Percentiles rank a stretch among this genome's conserved stretches.
Evolutionary conservation across 805 yeast genomes (phyloP).

Genomic region (Lachancea quebecensis): DNA sequence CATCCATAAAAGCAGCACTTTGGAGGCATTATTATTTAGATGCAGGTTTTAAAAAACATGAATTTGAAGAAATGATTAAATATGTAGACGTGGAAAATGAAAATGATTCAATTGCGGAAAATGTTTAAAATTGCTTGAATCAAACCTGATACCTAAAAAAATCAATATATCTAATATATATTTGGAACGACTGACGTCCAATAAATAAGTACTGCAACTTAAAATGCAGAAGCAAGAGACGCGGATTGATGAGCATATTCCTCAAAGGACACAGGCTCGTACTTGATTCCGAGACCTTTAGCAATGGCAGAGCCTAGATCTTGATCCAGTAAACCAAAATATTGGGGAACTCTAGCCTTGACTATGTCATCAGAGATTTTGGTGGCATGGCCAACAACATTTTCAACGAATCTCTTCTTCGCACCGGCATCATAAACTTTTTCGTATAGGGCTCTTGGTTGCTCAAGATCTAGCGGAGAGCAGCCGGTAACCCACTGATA

Average conservation of each 20-base stretch:
- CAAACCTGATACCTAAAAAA: neutral
- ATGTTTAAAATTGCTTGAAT: neutral
- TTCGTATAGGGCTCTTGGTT: constrained; percentile 39
- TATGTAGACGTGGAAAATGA: no score
- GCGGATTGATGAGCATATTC: constrained; percentile 29
- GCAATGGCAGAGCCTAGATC: constrained; percentile 38
- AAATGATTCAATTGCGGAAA: no score
- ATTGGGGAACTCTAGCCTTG: constrained; percentile 35
- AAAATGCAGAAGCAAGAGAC: constrained; percentile 18
- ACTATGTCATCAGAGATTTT: constrained; percentile 27
- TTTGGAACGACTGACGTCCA: neutral
- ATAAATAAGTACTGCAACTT: neutral
- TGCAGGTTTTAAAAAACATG: no score
- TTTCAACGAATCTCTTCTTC: constrained; percentile 32
- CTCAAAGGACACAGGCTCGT: constrained; percentile 30
- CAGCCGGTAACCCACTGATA: constrained; percentile 37
- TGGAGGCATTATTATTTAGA: no score
- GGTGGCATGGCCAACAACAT: constrained; percentile 36
- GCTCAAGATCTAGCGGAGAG: constrained; percentile 40
- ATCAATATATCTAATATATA: no score
- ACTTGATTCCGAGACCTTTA: constrained; percentile 36
- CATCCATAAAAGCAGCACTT: no score
- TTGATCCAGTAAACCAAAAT: constrained; percentile 37
- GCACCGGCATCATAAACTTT: constrained; percentile 33
- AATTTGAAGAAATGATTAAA: no score